These are phyloP conservation scores for Colletotrichum sp. DNA, from an alignment of 2,329 filamentous ascomycete genomes.

Conservation along the genomic window DNA sequence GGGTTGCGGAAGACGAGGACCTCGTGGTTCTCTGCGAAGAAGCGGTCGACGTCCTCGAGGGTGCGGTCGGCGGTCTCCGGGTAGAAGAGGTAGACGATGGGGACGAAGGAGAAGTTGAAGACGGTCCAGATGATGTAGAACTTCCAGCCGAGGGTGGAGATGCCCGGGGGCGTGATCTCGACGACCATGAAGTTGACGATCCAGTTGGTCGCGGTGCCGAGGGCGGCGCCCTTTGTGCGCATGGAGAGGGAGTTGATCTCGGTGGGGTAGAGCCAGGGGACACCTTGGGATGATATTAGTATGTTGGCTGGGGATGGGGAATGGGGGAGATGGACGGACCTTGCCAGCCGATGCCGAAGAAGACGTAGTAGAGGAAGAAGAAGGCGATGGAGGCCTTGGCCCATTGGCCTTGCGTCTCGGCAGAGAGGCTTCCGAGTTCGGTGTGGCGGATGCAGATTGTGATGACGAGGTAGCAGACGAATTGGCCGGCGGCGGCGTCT, in stretches of 20 bases:
- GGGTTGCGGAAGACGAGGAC: slow-evolving; percentile 25
- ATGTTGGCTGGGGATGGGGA: accelerated
- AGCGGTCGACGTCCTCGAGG: slow-evolving; percentile 26
- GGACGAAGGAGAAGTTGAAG: slow-evolving; percentile 49
- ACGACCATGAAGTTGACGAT: slow-evolving; percentile 28
- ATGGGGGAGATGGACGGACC: not conserved
- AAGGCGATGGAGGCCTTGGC: slow-evolving; percentile 24
- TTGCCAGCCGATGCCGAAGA: slow-evolving; percentile 22
- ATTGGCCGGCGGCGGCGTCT: slow-evolving; percentile 53
- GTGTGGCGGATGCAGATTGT: slow-evolving; percentile 51
- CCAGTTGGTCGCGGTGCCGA: slow-evolving; percentile 20
- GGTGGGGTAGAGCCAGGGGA: slow-evolving; percentile 34
- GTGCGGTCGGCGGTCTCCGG: slow-evolving; percentile 42
- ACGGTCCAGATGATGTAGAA: slow-evolving; percentile 58
- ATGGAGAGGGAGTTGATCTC: slow-evolving; percentile 37
- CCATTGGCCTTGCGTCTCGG: slow-evolving; percentile 2
- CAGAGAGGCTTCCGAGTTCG: slow-evolving; percentile 25
- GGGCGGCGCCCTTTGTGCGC: slow-evolving; percentile 30
- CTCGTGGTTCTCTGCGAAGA: slow-evolving; percentile 28
- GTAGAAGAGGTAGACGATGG: slow-evolving; percentile 52
- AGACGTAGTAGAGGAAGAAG: slow-evolving; percentile 25
- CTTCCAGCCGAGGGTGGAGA: slow-evolving; percentile 50
- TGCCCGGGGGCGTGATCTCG: slow-evolving; percentile 38
- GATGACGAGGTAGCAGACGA: slow-evolving; percentile 55
- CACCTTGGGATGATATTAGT: not conserved